Evolutionary conservation across 2,329 filamentous ascomycete species (phyloP).

Genomic region (Gremmenia infestans): DNA sequence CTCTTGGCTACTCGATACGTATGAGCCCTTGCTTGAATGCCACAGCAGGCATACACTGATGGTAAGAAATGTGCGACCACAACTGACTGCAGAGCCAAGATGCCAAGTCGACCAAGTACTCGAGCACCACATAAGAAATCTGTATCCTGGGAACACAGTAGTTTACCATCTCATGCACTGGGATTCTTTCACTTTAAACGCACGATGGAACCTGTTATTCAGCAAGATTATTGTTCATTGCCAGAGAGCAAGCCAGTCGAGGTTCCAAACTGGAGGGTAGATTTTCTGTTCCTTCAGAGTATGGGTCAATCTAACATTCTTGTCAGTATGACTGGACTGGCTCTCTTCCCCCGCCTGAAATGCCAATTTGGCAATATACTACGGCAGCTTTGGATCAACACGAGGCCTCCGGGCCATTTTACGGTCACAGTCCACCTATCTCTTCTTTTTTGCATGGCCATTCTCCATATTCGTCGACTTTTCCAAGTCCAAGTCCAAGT

Average conservation of each 20-base stretch:
- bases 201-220: neutral
- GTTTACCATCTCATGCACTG: too few relatives aligned
- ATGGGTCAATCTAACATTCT: neutral
- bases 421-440: too few relatives aligned
- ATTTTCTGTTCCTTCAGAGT: neutral
- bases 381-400: constrained; percentile 1
- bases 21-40: too few relatives aligned
- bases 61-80: too few relatives aligned
- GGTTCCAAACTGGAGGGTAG: constrained; percentile 1
- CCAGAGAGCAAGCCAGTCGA: neutral
- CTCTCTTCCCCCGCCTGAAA: neutral
- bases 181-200: too few relatives aligned
- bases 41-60: too few relatives aligned
- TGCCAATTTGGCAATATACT: constrained; percentile 13
- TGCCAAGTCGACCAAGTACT: too few relatives aligned
- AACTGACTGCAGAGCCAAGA: too few relatives aligned
- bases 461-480: neutral
- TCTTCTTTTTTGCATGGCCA: neutral
- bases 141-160: too few relatives aligned
- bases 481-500: constrained; percentile 2
- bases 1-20: too few relatives aligned
- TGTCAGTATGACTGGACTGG: constrained; percentile 5
- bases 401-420: neutral
- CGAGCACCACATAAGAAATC: too few relatives aligned
- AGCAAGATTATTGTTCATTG: neutral